These are phyloP conservation scores for Yamadazyma blattariae DNA, from an alignment of 1,139 yeast genomes.

Conservation along the genomic window DNA sequence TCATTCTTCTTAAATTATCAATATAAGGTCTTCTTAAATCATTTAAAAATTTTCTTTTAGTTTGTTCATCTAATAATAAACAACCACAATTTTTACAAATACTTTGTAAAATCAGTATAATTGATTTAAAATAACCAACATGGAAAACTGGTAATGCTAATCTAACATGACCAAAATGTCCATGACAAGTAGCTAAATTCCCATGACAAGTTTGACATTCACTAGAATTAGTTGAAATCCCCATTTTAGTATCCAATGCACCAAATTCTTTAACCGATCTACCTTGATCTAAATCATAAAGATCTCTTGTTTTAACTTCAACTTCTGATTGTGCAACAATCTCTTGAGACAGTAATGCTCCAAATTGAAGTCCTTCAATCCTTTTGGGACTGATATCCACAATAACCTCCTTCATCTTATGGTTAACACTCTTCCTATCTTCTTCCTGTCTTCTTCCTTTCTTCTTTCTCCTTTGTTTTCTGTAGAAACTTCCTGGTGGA, in stretches of 20 bases:
- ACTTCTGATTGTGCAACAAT: slow-evolving; percentile 93
- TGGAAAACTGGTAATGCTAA: slow-evolving; percentile 96
- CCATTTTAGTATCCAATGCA: slow-evolving; percentile 91
- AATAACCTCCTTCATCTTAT: slow-evolving; percentile 69
- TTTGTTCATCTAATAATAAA: slow-evolving; percentile 68
- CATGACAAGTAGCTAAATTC: slow-evolving; percentile 90
- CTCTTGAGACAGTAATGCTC: slow-evolving; percentile 87
- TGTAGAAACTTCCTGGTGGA: too few relatives aligned
- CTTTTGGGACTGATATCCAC: slow-evolving; percentile 86
- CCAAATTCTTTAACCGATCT: slow-evolving; percentile 78
- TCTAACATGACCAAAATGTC: slow-evolving; percentile 95
- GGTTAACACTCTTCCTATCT: neutral
- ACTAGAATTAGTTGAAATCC: slow-evolving; percentile 79
- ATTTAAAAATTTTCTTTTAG: slow-evolving; percentile 62
- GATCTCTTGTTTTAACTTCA: slow-evolving; percentile 86
- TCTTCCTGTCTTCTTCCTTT: too few relatives aligned
- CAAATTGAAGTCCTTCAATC: slow-evolving; percentile 88
- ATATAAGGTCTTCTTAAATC: slow-evolving; percentile 86
- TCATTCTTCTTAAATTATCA: slow-evolving; percentile 92
- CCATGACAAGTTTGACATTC: slow-evolving; percentile 94
- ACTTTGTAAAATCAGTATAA: slow-evolving; percentile 83
- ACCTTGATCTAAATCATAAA: slow-evolving; percentile 84
- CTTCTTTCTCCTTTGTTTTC: too few relatives aligned
- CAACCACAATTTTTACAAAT: slow-evolving; percentile 91
- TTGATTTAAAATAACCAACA: slow-evolving; percentile 93